Percentiles rank a stretch among this genome's conserved stretches.
phyloP scores from a whole-genome alignment of 2,329 filamentous ascomycete genomes.

The Saccharata proteae region DNA sequence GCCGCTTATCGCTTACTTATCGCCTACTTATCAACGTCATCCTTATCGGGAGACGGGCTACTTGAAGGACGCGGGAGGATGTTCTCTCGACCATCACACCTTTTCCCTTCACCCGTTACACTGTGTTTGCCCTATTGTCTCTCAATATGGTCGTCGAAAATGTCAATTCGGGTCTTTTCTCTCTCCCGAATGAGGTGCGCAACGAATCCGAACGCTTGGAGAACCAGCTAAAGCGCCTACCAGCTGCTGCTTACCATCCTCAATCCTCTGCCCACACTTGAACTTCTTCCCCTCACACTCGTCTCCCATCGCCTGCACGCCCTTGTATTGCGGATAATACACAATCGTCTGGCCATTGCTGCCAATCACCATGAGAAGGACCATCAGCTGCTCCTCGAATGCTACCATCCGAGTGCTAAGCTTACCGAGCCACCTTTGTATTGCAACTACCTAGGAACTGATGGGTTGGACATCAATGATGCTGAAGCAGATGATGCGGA shows the following conservation, averaged over 20 bases:
- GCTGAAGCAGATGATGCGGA: slow-evolving; percentile 14
- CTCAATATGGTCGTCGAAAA: no score
- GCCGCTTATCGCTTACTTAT: no score
- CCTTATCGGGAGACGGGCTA: no score
- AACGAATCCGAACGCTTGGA: no score
- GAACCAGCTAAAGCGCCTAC: slow-evolving; percentile 7
- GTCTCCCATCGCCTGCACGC: slow-evolving; percentile 53
- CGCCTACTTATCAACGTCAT: no score
- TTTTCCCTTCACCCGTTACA: no score
- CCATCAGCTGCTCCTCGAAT: slow-evolving; percentile 63
- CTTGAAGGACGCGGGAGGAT: no score
- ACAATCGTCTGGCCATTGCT: slow-evolving; percentile 49
- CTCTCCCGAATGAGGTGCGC: slow-evolving; percentile 26
- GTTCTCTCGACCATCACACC: no score
- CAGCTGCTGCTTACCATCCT: slow-evolving; percentile 34
- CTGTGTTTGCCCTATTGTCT: no score
- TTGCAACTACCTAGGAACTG: slow-evolving; percentile 55
- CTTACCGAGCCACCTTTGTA: slow-evolving; percentile 56
- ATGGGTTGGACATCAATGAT: slow-evolving; percentile 38
- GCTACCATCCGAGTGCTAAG: slow-evolving; percentile 60
- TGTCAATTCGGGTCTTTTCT: no score
- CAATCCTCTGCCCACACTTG: slow-evolving; percentile 26
- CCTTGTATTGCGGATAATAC: slow-evolving; percentile 50
- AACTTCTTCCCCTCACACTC: slow-evolving; percentile 41
- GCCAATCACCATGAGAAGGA: slow-evolving; percentile 39